Percentiles rank a stretch among this genome's conserved stretches.
Conservation (phyloP, 768 basidiomycete genomes). For the Russula vinacea region DNA sequence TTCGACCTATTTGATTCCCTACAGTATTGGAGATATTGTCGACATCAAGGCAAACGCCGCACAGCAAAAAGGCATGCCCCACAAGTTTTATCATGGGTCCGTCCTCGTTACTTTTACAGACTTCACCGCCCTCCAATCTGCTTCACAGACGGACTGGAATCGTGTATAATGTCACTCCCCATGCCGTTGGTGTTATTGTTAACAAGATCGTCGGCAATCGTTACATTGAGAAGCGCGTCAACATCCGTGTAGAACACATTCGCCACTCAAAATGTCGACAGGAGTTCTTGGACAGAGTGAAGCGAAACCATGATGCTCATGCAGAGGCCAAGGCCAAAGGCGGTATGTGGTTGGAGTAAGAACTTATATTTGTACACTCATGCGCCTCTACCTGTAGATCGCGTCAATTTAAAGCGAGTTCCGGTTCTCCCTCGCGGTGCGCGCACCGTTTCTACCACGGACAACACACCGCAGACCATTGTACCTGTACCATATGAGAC, state of each 20-base stretch:
- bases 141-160: constrained; percentile 86
- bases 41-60: constrained; percentile 99
- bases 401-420: constrained; percentile 79
- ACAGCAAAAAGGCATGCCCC: constrained; percentile 99
- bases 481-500: constrained; percentile 93
- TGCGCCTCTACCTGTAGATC: constrained; percentile 46
- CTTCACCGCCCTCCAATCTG: not conserved
- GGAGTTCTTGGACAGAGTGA: constrained; percentile 95
- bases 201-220: constrained; percentile 99
- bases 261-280: constrained; percentile 95
- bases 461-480: constrained; percentile 91
- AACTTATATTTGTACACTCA: not conserved
- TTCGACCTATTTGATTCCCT: constrained; percentile 91
- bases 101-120: constrained; percentile 37
- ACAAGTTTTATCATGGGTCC: constrained; percentile 97
- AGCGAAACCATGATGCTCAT: constrained; percentile 82
- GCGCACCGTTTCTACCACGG: constrained; percentile 62
- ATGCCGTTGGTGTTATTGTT: constrained; percentile 93
- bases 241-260: constrained; percentile 94
- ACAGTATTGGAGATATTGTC: constrained; percentile 95
- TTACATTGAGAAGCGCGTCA: constrained; percentile 99
- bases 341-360: constrained; percentile 49
- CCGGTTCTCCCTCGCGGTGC: constrained; percentile 80
- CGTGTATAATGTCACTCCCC: constrained; percentile 95
- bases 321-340: constrained; percentile 87